Evolutionary conservation across 768 basidiomycete species (phyloP).

Genomic region (Leccinum disarticulatum): DNA sequence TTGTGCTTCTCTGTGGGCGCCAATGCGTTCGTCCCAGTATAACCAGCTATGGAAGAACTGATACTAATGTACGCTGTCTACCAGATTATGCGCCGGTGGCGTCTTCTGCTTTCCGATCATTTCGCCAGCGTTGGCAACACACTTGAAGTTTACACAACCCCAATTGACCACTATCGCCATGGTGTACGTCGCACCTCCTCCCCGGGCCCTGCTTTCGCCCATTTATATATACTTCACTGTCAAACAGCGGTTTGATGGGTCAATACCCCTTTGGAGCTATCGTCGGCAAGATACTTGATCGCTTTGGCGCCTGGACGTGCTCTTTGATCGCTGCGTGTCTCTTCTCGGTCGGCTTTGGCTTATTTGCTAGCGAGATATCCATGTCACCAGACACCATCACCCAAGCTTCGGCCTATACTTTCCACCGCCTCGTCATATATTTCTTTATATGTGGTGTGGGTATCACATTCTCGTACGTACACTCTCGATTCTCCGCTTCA

Average conservation of each 20-base stretch:
- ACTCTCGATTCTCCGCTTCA: background rate
- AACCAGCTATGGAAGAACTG: background rate
- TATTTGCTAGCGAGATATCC: constrained; percentile 60
- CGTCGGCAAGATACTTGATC: constrained; percentile 68
- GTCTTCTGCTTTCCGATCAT: constrained; percentile 79
- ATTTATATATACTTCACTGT: background rate
- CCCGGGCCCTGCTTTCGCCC: background rate
- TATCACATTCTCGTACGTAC: constrained; percentile 68
- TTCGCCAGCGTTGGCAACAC: constrained; percentile 58
- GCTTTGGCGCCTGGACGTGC: constrained; percentile 63
- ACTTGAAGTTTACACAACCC: constrained; percentile 66
- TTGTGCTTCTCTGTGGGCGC: constrained; percentile 55
- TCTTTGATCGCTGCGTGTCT: constrained; percentile 61
- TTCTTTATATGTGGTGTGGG: constrained; percentile 68
- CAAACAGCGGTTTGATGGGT: constrained; percentile 70
- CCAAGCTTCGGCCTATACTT: constrained; percentile 42
- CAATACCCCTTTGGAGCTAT: constrained; percentile 77
- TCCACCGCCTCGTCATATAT: constrained; percentile 51
- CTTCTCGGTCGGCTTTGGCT: constrained; percentile 59
- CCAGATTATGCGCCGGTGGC: constrained; percentile 74
- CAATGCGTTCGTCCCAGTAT: constrained; percentile 53
- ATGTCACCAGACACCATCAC: constrained; percentile 40
- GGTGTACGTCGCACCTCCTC: constrained; percentile 56
- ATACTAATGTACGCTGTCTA: background rate
- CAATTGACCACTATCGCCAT: constrained; percentile 78